phyloP scores from a whole-genome alignment of 2,329 filamentous ascomycete genomes.

The Colletotrichum sansevieriae region DNA sequence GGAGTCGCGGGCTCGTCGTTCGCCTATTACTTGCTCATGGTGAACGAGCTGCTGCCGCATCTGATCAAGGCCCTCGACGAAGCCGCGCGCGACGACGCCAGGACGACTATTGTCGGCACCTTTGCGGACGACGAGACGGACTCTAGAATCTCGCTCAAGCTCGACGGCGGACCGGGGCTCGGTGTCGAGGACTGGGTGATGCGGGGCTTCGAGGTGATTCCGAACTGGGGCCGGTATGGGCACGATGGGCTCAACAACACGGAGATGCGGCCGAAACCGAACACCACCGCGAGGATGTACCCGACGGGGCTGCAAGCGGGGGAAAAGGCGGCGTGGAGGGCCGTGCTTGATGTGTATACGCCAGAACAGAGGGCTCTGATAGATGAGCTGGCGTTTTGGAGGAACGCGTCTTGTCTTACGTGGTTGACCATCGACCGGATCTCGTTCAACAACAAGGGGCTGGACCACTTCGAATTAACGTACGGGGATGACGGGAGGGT shows the following conservation, averaged over 20 bases:
- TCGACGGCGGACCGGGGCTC: slow-evolving; percentile 56
- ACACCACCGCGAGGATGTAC: slow-evolving; percentile 42
- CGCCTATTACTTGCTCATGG: slow-evolving; percentile 30
- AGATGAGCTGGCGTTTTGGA: slow-evolving; percentile 47
- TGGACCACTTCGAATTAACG: slow-evolving; percentile 49
- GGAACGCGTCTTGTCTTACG: slow-evolving; percentile 48
- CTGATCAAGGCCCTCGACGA: slow-evolving; percentile 58
- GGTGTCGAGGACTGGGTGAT: slow-evolving; percentile 54
- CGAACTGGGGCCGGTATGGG: slow-evolving; percentile 50
- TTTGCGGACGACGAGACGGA: slow-evolving; percentile 55
- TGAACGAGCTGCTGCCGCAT: slow-evolving; percentile 46
- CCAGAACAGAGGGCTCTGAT: slow-evolving; percentile 40
- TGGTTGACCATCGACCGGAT: slow-evolving; percentile 51
- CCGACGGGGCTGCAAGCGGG: slow-evolving; percentile 31
- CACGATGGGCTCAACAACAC: slow-evolving; percentile 16
- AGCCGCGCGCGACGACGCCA: slow-evolving; percentile 54
- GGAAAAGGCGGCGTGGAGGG: slow-evolving; percentile 49
- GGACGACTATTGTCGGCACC: slow-evolving; percentile 50
- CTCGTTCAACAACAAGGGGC: slow-evolving; percentile 48
- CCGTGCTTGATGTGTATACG: slow-evolving; percentile 46
- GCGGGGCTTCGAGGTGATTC: slow-evolving; percentile 56
- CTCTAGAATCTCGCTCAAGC: slow-evolving; percentile 54
- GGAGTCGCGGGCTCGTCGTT: slow-evolving; percentile 39
- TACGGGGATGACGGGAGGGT: slow-evolving; percentile 29
- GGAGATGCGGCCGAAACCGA: slow-evolving; percentile 14